Base-by-base conservation (phyloP, 306 rosid species). In the Senna siamea region DNA sequence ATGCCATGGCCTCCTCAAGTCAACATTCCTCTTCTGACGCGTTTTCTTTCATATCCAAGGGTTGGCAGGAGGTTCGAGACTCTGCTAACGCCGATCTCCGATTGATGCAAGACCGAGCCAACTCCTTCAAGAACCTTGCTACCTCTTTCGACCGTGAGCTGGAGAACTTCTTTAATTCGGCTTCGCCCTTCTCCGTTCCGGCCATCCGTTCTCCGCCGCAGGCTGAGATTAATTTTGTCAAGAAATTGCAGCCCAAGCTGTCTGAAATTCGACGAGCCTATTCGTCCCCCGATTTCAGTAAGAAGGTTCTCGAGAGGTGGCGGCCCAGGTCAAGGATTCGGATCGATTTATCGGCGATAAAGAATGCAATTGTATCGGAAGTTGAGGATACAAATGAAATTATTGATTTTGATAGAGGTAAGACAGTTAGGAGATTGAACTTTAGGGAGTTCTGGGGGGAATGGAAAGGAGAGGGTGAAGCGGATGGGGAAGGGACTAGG, bases 21-120 rank as follows among this genome's bases (percentile, higher is more conserved):
- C 89, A 81, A 48, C 85, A 88, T 40, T 66, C 89, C 47, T 79
- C 93, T 13, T 58, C 97, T 10, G 77, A 72, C 79, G 96, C 98
- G 35, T 88, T 92, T 62, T 90, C 99, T 43, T 95, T 95, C 65
- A 53, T 95, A 7, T 90, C 97, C 12, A 95, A 92, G 71, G 99
- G 99, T 0, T 92, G 95, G 99, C 76, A 91, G 53, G 98, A 92
- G 75, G 96, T 94, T 76, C 91, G 92, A 9, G 89, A 91, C 85
- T 94, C 98, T 32, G 95, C 98, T 1, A 95, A 94, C 48, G 99
- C 99, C 70, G 99, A 95, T 87, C 87, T 95, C 73, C 95, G 80
- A 0, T 51, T 92, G 71, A 90, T 95, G 89, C 82, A 79, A 22
- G 93, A 87, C 88, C 90, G 99, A 66, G 99, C 99, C 38, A 95